Conservation (phyloP, 2,329 filamentous ascomycete genomes). For the Chalaropsis ovoidea region DNA sequence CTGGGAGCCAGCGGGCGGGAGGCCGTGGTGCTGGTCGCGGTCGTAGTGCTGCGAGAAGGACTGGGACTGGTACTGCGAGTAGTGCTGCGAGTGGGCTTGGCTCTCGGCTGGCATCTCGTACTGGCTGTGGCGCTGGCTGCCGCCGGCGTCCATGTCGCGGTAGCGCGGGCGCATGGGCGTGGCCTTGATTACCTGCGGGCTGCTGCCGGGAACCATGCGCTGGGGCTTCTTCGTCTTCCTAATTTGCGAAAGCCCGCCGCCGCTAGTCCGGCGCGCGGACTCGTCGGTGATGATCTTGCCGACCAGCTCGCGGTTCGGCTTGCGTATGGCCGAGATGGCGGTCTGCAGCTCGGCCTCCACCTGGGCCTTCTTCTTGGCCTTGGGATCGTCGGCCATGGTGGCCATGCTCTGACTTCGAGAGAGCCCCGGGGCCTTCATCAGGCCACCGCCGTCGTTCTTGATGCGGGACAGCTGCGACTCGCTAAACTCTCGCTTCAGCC, state of each 20-base stretch:
- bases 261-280: conserved; percentile 48
- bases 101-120: neutral
- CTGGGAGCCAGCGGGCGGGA: conserved; percentile 30
- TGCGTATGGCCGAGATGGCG: conserved; percentile 63
- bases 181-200: conserved; percentile 44
- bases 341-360: conserved; percentile 62
- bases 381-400: conserved; percentile 42
- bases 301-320: conserved; percentile 62
- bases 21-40: conserved; percentile 29
- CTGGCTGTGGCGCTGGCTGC: conserved; percentile 14
- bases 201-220: conserved; percentile 33
- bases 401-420: conserved; percentile 41
- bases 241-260: conserved; percentile 38
- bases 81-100: neutral
- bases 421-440: conserved; percentile 34
- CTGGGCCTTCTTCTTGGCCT: conserved; percentile 53
- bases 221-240: conserved; percentile 46
- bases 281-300: conserved; percentile 58
- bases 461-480: conserved; percentile 45
- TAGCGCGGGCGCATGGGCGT: conserved; percentile 47
- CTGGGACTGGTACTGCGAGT: conserved; percentile 14
- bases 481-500: conserved; percentile 58
- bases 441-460: conserved; percentile 32
- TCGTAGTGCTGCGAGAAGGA: conserved; percentile 16
- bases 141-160: conserved; percentile 17